phyloP scores from a whole-genome alignment of 768 basidiomycete genomes.

The Pisolithus orientalis region DNA sequence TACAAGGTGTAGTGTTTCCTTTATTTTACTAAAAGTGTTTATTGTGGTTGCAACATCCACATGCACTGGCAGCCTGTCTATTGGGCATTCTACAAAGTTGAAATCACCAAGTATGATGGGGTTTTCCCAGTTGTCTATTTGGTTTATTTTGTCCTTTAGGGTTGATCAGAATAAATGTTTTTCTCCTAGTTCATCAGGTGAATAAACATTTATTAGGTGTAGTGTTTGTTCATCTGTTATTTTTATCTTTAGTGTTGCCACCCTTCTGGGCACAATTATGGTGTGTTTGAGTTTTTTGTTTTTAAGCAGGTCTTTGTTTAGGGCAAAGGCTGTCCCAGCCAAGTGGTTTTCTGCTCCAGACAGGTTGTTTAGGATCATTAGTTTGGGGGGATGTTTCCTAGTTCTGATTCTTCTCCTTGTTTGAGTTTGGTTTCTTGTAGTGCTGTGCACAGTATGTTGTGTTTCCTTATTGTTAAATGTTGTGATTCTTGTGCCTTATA shows the following conservation, averaged over 20 bases:
- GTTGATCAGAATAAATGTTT: slow-evolving; percentile 25
- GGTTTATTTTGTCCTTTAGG: slow-evolving; percentile 5
- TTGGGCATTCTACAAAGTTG: slow-evolving; percentile 33
- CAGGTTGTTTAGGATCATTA: neutral
- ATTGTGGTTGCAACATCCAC: slow-evolving; percentile 10
- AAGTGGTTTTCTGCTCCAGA: neutral
- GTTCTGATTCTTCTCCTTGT: neutral
- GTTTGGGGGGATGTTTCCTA: neutral
- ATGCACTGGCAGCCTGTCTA: slow-evolving; percentile 29
- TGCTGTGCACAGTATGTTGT: no score
- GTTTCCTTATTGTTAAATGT: no score
- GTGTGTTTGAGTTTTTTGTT: neutral
- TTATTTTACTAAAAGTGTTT: slow-evolving; percentile 9
- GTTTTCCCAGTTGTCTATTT: slow-evolving; percentile 16
- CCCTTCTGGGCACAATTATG: slow-evolving; percentile 24
- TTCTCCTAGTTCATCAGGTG: slow-evolving; percentile 25
- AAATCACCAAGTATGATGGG: slow-evolving; percentile 33
- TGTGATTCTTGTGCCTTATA: no score
- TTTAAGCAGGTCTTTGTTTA: neutral
- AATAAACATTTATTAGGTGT: slow-evolving; percentile 28
- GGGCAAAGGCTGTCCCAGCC: neutral
- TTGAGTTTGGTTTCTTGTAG: no score
- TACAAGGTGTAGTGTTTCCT: neutral
- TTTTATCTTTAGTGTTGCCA: slow-evolving; percentile 8
- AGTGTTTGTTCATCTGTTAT: slow-evolving; percentile 13